A percentile compares a stretch with the other conserved stretches of the same genome.
phyloP scores from a whole-genome alignment of 768 basidiomycete species.

The Tulasnella sp. region DNA sequence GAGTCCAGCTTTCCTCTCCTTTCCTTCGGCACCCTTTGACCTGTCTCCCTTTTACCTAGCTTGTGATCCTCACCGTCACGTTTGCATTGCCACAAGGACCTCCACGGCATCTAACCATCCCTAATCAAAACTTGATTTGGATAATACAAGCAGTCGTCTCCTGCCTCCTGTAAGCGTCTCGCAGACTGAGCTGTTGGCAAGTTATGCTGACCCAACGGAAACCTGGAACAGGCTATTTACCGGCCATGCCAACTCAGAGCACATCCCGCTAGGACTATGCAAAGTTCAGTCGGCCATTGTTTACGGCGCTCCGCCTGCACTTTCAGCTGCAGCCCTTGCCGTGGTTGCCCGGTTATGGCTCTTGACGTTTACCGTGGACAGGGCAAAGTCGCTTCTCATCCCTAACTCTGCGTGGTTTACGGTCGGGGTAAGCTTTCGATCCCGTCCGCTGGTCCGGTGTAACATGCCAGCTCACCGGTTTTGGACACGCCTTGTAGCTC shows the following conservation, averaged over 20 bases:
- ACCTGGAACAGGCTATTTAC: conserved; percentile 3
- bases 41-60: not conserved
- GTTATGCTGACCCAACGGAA: not conserved
- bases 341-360: conserved; percentile 12
- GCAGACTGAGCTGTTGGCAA: not conserved
- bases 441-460: too few relatives aligned
- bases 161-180: not conserved
- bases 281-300: conserved; percentile 9
- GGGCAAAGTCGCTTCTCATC: not conserved
- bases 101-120: conserved; percentile 4
- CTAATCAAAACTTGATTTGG: conserved; percentile 3
- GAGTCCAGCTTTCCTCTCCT: not conserved
- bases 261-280: not conserved
- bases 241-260: not conserved
- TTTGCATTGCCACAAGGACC: conserved; percentile 3
- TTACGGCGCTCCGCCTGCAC: conserved; percentile 10
- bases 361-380: conserved; percentile 7
- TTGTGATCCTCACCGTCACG: conserved; percentile 6
- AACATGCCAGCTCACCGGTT: not conserved
- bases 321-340: conserved; percentile 5
- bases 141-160: not conserved
- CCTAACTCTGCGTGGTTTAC: not conserved
- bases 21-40: not conserved
- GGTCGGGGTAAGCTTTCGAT: not conserved
- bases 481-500: not conserved